Evolutionary conservation across 345 rosid species (phyloP), one percentile per base, ranked within the genome.

Genomic region (Aquilaria sinensis): DNA sequence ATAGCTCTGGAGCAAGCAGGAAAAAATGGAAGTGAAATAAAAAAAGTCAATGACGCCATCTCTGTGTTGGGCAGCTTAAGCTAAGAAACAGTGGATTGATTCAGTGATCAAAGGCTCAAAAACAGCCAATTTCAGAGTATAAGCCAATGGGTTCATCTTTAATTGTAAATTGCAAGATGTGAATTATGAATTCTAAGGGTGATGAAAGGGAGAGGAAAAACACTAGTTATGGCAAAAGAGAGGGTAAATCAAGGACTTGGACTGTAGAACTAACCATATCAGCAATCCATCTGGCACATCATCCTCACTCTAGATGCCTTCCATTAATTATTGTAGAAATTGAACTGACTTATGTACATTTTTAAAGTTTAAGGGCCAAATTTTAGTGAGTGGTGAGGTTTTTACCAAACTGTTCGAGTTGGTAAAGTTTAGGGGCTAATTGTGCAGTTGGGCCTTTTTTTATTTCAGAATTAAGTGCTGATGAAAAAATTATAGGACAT

Each of bases 21-120:
- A 80, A 74, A 88, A 88, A 55, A 91, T 81, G 4, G 83, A 60
- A 70, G 78, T 62, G 75, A 84, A 80, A 73, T 76, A 72, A 59
- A 89, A 71, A 79, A 91, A 88, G 78, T 84, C 80, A 7, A 79
- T 64, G 10, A 71, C 66, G 29, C 91, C 91, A 47, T 53, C 56
- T 0, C 72, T 66, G 73, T 75, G 71, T 31, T 86, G 84, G 31
- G 60, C 41, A 34, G 23, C 23, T 23, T 23, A 23, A 23, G 23
- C 23, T 23, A 86, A 45, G 62, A 88, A 79, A 46, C 81, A 83
- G 66, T 84, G 76, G 56, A 81, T 56, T 1, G 97, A 90, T 60
- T 90, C 97, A 29, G 69, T 70, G 34, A 90, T 69, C 66, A 88
- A 77, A 45, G 77, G 76, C 12, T 76, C 80, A 45, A 74, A 75